Conservation (phyloP, 2,329 filamentous ascomycete genomes). For the Diaporthe velutina region DNA sequence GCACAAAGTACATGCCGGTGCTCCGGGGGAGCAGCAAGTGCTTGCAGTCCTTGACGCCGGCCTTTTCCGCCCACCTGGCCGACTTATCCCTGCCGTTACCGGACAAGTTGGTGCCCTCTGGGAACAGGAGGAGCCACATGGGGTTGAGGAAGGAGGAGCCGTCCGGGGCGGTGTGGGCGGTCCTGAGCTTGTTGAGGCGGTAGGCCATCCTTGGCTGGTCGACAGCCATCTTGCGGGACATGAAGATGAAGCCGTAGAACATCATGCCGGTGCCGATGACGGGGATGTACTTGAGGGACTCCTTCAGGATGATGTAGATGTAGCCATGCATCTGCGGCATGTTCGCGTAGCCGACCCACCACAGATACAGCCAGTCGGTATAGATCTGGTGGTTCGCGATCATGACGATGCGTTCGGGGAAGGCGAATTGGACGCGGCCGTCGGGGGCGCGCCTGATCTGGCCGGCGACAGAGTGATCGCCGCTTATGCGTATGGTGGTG, state of each 20-base stretch:
- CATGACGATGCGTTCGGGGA: constrained; percentile 84
- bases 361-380: constrained; percentile 92
- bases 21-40: constrained; percentile 84
- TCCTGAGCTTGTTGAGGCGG: constrained; percentile 78
- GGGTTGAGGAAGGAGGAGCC: constrained; percentile 74
- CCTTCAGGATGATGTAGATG: constrained; percentile 91
- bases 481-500: constrained; percentile 84
- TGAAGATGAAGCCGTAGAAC: constrained; percentile 91
- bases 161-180: constrained; percentile 63
- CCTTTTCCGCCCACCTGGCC: constrained; percentile 81
- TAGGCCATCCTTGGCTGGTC: constrained; percentile 83
- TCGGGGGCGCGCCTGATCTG: constrained; percentile 79
- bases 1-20: constrained; percentile 83
- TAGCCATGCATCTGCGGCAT: constrained; percentile 83
- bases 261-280: constrained; percentile 85
- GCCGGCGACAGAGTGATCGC: constrained; percentile 82
- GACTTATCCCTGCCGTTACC: constrained; percentile 78
- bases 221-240: constrained; percentile 88
- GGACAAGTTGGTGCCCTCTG: constrained; percentile 87
- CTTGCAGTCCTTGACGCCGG: constrained; percentile 77
- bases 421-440: constrained; percentile 81
- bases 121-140: constrained; percentile 93
- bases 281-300: constrained; percentile 85
- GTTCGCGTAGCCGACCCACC: constrained; percentile 92
- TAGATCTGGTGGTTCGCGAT: constrained; percentile 95